phyloP scores from a whole-genome alignment of 768 basidiomycete genomes.

The Podaxis sp. region DNA sequence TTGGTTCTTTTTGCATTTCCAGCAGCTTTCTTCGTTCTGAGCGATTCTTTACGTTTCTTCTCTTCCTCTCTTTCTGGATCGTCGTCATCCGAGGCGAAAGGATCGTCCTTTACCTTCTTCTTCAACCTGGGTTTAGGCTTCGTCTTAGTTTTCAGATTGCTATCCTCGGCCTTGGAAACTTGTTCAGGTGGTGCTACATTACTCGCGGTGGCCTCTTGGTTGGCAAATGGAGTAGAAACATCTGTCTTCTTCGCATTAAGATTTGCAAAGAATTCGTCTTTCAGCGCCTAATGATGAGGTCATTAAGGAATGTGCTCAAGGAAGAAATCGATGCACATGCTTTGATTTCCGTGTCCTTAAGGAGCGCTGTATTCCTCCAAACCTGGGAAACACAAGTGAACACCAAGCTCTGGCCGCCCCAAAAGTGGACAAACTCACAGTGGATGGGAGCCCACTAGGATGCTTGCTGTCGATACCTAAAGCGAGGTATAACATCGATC shows the following conservation, averaged over 20 bases:
- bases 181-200: conserved; percentile 11
- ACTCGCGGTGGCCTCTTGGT: conserved; percentile 5
- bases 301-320: not conserved
- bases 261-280: conserved; percentile 59
- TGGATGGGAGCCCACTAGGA: conserved; percentile 68
- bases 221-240: not conserved
- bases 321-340: conserved; percentile 28
- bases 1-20: conserved; percentile 19
- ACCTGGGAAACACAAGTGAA: conserved; percentile 36
- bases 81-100: conserved; percentile 56
- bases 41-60: conserved; percentile 19
- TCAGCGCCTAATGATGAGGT: conserved; percentile 47
- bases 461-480: conserved; percentile 77
- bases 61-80: conserved; percentile 11
- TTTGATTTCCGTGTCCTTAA: conserved; percentile 64
- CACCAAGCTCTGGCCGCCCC: not conserved
- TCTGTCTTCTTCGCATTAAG: conserved; percentile 32
- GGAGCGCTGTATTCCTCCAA: conserved; percentile 64
- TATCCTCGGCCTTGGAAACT: conserved; percentile 19
- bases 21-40: conserved; percentile 18
- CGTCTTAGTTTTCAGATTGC: conserved; percentile 24
- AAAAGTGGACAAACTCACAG: conserved; percentile 40
- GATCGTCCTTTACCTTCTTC: conserved; percentile 50
- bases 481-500: not conserved
- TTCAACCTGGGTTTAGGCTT: conserved; percentile 49